These are phyloP conservation scores for Euphorbia celastroides DNA, from an alignment of 441 rosid species.

Conservation along the genomic window DNA sequence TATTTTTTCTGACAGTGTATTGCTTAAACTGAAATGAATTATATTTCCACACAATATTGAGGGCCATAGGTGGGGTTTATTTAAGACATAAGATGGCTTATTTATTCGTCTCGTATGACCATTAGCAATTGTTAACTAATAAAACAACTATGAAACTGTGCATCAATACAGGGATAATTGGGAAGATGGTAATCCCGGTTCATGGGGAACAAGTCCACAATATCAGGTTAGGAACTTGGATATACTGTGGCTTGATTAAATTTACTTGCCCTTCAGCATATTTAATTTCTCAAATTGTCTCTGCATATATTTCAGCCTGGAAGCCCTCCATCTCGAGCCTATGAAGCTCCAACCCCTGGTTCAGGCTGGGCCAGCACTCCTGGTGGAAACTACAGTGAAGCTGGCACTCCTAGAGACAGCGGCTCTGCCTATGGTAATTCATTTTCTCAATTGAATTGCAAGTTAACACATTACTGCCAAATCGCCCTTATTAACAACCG, in stretches of 20 bases:
- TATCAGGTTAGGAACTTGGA: conserved; percentile 57
- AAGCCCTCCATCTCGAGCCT: conserved; percentile 82
- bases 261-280: background rate
- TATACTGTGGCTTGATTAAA: background rate
- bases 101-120: background rate
- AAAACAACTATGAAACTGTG: conserved; percentile 4
- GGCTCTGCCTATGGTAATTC: conserved; percentile 63
- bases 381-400: conserved; percentile 81
- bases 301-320: conserved; percentile 53
- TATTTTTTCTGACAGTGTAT: too few relatives aligned
- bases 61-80: background rate
- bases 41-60: background rate
- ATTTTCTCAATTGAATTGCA: conserved; percentile 10
- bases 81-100: background rate
- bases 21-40: background rate
- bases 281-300: background rate
- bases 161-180: conserved; percentile 61
- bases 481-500: conserved; percentile 13
- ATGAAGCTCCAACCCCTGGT: conserved; percentile 98
- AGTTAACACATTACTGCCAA: background rate
- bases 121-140: background rate
- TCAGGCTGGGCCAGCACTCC: conserved; percentile 95
- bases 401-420: conserved; percentile 92
- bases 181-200: conserved; percentile 93
- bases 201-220: conserved; percentile 96